phyloP scores from a whole-genome alignment of 2,329 filamentous ascomycete genomes.

The Colletotrichum euphorbiae region DNA sequence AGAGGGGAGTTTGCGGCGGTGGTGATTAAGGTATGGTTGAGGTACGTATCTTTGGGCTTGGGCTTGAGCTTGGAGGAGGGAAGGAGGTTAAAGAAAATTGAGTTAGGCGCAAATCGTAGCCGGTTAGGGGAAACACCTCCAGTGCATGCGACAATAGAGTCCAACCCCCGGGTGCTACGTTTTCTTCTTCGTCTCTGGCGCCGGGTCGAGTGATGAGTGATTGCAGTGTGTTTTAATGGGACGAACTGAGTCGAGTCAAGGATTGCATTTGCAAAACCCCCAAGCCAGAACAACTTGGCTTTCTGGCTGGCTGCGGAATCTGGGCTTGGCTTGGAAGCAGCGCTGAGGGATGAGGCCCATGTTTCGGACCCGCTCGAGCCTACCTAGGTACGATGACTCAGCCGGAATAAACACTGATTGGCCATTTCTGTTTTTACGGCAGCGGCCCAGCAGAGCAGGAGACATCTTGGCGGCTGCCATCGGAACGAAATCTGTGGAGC shows the following conservation, averaged over 20 bases:
- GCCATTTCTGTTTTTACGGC: not conserved
- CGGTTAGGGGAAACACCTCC: not conserved
- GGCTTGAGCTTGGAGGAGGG: not conserved
- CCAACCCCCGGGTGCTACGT: conserved; percentile 1
- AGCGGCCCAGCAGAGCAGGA: conserved; percentile 5
- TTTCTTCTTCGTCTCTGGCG: not conserved
- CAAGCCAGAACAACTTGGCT: conserved; percentile 8
- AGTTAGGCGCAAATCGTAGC: conserved; percentile 14
- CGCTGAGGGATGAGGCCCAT: not conserved
- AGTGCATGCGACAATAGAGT: not conserved
- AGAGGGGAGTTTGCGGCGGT: not conserved
- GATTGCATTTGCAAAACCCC: not conserved
- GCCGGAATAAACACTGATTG: conserved; percentile 39
- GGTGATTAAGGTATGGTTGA: not conserved
- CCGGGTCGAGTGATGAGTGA: not conserved
- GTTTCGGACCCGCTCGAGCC: conserved; percentile 37
- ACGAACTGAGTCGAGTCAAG: conserved; percentile 27
- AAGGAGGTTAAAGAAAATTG: conserved; percentile 26
- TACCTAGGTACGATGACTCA: not conserved
- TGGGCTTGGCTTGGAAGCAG: not conserved
- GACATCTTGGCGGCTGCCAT: conserved; percentile 32
- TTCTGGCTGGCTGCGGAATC: conserved; percentile 15
- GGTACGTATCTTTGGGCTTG: conserved; percentile 9
- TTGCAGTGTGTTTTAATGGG: conserved; percentile 24
- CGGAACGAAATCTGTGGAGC: conserved; percentile 24